These are phyloP conservation scores for Cetradonia linearis DNA, from an alignment of 495 filamentous ascomycete species.

Conservation along the genomic window DNA sequence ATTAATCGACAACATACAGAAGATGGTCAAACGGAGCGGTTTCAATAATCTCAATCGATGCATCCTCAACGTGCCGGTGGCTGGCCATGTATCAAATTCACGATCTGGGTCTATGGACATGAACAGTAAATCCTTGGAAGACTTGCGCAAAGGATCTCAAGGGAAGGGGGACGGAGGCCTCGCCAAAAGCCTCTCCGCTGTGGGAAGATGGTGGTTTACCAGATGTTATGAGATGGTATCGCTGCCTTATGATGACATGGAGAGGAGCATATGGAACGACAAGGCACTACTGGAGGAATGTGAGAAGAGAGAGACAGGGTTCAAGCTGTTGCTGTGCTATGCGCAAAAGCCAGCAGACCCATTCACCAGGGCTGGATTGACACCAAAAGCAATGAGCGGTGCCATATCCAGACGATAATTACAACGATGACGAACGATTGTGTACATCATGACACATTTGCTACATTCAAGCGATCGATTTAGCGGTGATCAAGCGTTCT, in stretches of 20 bases:
- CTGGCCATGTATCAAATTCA: slow-evolving; percentile 50
- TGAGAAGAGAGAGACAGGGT: slow-evolving; percentile 71
- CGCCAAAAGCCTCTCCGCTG: slow-evolving; percentile 79
- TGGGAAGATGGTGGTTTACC: slow-evolving; percentile 94
- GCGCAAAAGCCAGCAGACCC: slow-evolving; percentile 59
- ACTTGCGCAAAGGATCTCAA: slow-evolving; percentile 56
- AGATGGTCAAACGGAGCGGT: slow-evolving; percentile 62
- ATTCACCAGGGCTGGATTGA: neutral
- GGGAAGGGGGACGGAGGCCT: slow-evolving; percentile 65
- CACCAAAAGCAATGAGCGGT: slow-evolving; percentile 3
- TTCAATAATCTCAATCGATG: slow-evolving; percentile 81
- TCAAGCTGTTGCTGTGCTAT: slow-evolving; percentile 84
- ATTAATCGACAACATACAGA: slow-evolving; percentile 67
- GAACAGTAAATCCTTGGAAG: slow-evolving; percentile 51
- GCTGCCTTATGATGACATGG: slow-evolving; percentile 40
- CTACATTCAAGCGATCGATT: slow-evolving; percentile 1
- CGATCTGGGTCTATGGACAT: slow-evolving; percentile 31
- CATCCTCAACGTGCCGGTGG: slow-evolving; percentile 80
- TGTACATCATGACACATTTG: slow-evolving; percentile 1
- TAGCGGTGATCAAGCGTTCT: slow-evolving; percentile 16
- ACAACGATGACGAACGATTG: slow-evolving; percentile 12
- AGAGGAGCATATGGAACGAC: slow-evolving; percentile 71
- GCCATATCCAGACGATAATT: slow-evolving; percentile 3
- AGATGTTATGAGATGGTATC: slow-evolving; percentile 75
- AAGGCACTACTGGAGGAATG: slow-evolving; percentile 69